A percentile compares a stretch with the other conserved stretches of the same genome.
Conservation (phyloP, 129 eudicot genomes). For the Dittrichia graveolens region DNA sequence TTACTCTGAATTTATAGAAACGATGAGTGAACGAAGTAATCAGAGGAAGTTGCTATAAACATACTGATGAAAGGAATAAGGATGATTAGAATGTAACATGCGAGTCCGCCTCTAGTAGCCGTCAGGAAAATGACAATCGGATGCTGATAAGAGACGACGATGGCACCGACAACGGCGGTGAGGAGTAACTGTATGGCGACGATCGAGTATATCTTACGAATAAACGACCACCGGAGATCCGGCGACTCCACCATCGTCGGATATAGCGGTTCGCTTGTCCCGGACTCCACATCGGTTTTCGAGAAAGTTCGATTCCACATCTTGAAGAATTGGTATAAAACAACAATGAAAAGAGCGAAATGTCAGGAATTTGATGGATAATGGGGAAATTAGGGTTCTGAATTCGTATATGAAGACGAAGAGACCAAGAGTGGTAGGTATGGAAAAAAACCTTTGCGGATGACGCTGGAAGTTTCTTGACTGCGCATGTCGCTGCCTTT, state of each 20-base stretch:
- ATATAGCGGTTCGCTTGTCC: constrained; percentile 48
- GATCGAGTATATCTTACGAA: constrained; percentile 80
- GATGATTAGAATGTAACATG: constrained; percentile 60
- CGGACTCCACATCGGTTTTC: constrained; percentile 68
- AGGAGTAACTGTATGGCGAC: constrained; percentile 71
- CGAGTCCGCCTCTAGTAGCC: constrained; percentile 64
- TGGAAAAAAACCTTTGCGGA: not conserved
- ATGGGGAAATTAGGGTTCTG: not conserved
- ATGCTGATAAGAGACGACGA: constrained; percentile 55
- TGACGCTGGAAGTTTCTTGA: not conserved
- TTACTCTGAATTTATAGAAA: not conserved
- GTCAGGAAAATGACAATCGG: constrained; percentile 61
- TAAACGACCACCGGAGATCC: constrained; percentile 81
- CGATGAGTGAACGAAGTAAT: constrained; percentile 11
- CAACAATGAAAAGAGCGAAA: too few relatives aligned
- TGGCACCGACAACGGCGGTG: constrained; percentile 69
- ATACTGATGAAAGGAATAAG: constrained; percentile 75
- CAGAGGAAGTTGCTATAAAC: not conserved
- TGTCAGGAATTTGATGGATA: not conserved
- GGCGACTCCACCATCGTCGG: constrained; percentile 78
- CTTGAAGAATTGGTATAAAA: constrained; percentile 2
- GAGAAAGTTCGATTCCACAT: constrained; percentile 59
- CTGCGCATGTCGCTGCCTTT: not conserved
- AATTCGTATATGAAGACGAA: not conserved
- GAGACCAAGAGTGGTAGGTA: not conserved